Base-by-base conservation (phyloP, 352 stramenopile genomes). In the Salisapilia sapeloensis region DNA sequence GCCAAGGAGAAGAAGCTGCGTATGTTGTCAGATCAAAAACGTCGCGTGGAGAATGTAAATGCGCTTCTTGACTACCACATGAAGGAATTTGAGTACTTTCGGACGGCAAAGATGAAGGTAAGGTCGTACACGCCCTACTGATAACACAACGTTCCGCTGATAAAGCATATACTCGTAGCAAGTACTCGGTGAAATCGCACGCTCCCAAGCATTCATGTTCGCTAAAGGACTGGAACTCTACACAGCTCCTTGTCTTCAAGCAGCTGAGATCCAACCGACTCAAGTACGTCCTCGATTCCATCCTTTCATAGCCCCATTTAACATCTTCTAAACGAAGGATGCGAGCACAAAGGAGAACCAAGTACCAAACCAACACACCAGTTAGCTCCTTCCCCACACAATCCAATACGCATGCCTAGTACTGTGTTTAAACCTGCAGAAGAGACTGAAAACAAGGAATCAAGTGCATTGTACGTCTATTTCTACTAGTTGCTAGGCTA, bases 31-130 rank as follows among this genome's bases (percentile, higher is more conserved):
- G 74, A 90, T 43, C 74, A 90, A 36, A 75, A 76, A 33, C 70
- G 74, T 6, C 70, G 74, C 11, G 71, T 85, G 1, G 74, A 90
- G 31, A 90, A 90, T 32, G 70, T 81, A 9, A 86, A 83, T 22
- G 26, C 41, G 5, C 47, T 90, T 13, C 57, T 90, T 10, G 63
- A 84, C 4, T 53, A 45, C n/a, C 70, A 90, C 44, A 65, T 77
- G 46, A 53, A 60, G 26, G 61, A 62, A 29, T 90, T 86, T 37
- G 70, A 84, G 12, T 48, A 59, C 16, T 86, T 65, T 24, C 67
- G 74, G 2, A 60, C 71, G 12, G 16, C 50, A n/a, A 83, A 85
- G 39, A 72, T 86, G 49, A 84, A 86, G 63, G 74, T 82, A 18
- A 20, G 32, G 36, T 35, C 11, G 10, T 29, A 13, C 6, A 23